Percentiles rank a stretch among this genome's conserved stretches.
Conservation (phyloP, 306 rosid genomes). For the Citrullus amarus region DNA sequence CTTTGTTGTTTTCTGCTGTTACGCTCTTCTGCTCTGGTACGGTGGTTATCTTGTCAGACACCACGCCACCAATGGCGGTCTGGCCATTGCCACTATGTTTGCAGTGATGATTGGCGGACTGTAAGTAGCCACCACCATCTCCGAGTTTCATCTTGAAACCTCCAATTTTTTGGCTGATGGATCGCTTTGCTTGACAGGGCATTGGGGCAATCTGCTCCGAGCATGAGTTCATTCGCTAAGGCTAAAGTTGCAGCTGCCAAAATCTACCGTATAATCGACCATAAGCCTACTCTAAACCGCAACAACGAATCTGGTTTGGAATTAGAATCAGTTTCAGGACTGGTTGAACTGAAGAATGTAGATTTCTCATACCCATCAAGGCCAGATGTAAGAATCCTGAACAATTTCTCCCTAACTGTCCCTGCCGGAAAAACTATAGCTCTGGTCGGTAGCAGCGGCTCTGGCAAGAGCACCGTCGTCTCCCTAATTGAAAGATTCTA, state of each 20-base stretch:
- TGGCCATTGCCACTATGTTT: slow-evolving; percentile 96
- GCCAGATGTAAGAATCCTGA: slow-evolving; percentile 66
- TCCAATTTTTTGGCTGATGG: background rate
- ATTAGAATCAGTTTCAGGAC: slow-evolving; percentile 63
- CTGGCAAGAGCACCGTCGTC: slow-evolving; percentile 96
- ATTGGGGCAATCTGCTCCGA: slow-evolving; percentile 92
- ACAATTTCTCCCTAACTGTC: slow-evolving; percentile 56
- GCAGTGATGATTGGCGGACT: slow-evolving; percentile 94
- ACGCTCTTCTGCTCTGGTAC: slow-evolving; percentile 94
- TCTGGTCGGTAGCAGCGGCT: slow-evolving; percentile 95
- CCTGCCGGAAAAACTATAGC: slow-evolving; percentile 98
- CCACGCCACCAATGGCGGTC: slow-evolving; percentile 88
- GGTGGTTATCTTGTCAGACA: slow-evolving; percentile 94
- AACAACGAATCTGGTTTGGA: slow-evolving; percentile 66
- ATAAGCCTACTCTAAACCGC: slow-evolving; percentile 69
- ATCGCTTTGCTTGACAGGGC: slow-evolving; percentile 36
- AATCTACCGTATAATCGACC: slow-evolving; percentile 74
- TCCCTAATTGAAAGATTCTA: slow-evolving; percentile 94
- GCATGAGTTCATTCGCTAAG: slow-evolving; percentile 88
- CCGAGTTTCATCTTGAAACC: background rate
- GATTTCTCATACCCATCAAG: slow-evolving; percentile 89
- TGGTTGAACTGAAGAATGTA: slow-evolving; percentile 70
- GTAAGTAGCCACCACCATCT: slow-evolving; percentile 35
- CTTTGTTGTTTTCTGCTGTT: slow-evolving; percentile 93
- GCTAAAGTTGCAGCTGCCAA: slow-evolving; percentile 93